Evolutionary conservation across 2,329 filamentous ascomycete genomes (phyloP).

Genomic region (Rutstroemia sp.): DNA sequence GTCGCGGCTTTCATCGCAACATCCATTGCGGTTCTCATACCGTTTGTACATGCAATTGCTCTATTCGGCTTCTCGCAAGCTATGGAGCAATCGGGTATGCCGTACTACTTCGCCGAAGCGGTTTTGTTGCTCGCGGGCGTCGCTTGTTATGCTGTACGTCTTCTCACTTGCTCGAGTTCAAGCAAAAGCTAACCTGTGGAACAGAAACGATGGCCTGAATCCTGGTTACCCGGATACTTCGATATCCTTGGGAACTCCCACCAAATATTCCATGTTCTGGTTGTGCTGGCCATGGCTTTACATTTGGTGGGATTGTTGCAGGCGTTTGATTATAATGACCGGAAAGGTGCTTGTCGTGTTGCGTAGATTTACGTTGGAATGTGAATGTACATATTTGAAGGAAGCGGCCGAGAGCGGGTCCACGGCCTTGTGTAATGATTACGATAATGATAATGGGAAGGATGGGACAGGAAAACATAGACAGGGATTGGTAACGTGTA

Average conservation of each 20-base stretch:
- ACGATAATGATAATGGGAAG: not conserved
- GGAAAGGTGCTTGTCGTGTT: not conserved
- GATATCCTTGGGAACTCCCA: slow-evolving; percentile 20
- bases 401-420: too few species aligned
- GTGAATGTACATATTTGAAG: too few species aligned
- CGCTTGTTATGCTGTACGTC: slow-evolving; percentile 9
- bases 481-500: too few species aligned
- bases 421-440: not conserved
- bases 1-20: slow-evolving; percentile 17
- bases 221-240: slow-evolving; percentile 15
- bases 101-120: slow-evolving; percentile 18
- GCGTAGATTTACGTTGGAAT: too few species aligned
- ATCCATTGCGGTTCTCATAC: slow-evolving; percentile 17
- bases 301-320: slow-evolving; percentile 8
- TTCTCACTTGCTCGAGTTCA: not conserved
- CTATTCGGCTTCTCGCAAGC: slow-evolving; percentile 13
- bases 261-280: slow-evolving; percentile 22
- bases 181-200: not conserved
- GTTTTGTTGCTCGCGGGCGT: slow-evolving; percentile 11
- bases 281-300: slow-evolving; percentile 11
- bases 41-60: slow-evolving; percentile 15
- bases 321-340: slow-evolving; percentile 7
- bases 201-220: slow-evolving; percentile 18
- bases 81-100: slow-evolving; percentile 14
- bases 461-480: too few species aligned